Percentiles rank a stretch among this genome's conserved stretches.
Conservation (phyloP, 192 early-diverging fungal genomes). For the Coemansia sp. region DNA sequence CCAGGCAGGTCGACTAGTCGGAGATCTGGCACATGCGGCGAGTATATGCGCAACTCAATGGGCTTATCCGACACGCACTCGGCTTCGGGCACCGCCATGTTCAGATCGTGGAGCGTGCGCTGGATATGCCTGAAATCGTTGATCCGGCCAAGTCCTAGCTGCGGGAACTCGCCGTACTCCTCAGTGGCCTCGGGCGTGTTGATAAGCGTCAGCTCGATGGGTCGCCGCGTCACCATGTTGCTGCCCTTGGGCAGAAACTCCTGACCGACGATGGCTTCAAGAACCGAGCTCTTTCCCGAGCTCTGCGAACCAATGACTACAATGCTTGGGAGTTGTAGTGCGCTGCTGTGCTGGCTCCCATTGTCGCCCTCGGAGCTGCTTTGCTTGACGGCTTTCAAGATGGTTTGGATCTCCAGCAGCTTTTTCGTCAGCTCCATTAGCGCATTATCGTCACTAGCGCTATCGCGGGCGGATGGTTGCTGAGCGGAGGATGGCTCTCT, state of each 20-base stretch:
- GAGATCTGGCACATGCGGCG: conserved; percentile 81
- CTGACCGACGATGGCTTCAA: conserved; percentile 86
- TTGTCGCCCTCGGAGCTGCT: neutral
- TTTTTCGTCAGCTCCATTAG: conserved; percentile 80
- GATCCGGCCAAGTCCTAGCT: conserved; percentile 86
- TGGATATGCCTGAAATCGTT: conserved; percentile 89
- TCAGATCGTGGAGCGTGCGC: conserved; percentile 92
- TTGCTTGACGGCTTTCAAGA: conserved; percentile 82
- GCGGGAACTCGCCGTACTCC: conserved; percentile 86
- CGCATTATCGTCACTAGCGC: conserved; percentile 39
- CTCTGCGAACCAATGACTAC: conserved; percentile 87
- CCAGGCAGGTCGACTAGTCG: conserved; percentile 85
- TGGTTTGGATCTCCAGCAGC: conserved; percentile 93
- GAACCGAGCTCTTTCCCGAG: conserved; percentile 85
- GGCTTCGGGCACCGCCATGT: conserved; percentile 90
- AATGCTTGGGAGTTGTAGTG: conserved; percentile 86
- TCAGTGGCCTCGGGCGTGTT: conserved; percentile 77
- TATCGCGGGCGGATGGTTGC: neutral
- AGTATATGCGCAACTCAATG: conserved; percentile 84
- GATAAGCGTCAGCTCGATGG: conserved; percentile 83
- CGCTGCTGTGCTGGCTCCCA: conserved; percentile 56
- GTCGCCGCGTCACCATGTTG: conserved; percentile 85
- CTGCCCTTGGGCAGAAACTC: conserved; percentile 85
- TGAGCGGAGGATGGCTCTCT: neutral
- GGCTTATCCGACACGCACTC: conserved; percentile 90